These are phyloP conservation scores for Trichoderma atrobrunneum DNA, from an alignment of 2,329 filamentous ascomycete species.

Conservation along the genomic window DNA sequence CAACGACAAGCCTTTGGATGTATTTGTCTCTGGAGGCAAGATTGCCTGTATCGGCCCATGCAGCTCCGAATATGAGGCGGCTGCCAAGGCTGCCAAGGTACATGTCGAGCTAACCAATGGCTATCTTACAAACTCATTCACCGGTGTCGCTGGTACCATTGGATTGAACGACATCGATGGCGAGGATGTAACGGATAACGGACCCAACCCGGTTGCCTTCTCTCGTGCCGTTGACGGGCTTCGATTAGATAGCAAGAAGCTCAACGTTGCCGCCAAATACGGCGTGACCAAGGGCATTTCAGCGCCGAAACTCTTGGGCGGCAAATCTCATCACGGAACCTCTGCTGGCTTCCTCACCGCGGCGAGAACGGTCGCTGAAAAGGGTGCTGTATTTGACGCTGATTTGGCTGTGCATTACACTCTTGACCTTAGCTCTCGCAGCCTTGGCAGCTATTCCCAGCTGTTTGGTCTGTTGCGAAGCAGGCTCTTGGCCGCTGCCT, in stretches of 20 bases:
- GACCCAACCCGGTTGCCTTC: slow-evolving; percentile 46
- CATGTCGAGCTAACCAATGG: slow-evolving; percentile 55
- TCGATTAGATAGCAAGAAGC: slow-evolving; percentile 54
- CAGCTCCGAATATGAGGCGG: slow-evolving; percentile 39
- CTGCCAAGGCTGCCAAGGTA: slow-evolving; percentile 36
- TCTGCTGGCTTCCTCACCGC: slow-evolving; percentile 58
- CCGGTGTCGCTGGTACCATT: slow-evolving; percentile 57
- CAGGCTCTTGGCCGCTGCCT: slow-evolving; percentile 53
- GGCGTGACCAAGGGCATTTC: slow-evolving; percentile 60
- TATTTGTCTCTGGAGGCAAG: slow-evolving; percentile 51
- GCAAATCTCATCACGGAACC: slow-evolving; percentile 51
- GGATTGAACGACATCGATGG: slow-evolving; percentile 63
- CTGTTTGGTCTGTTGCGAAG: slow-evolving; percentile 50
- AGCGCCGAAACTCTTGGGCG: slow-evolving; percentile 47
- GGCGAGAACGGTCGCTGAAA: slow-evolving; percentile 44
- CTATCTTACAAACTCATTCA: slow-evolving; percentile 58
- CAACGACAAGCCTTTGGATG: slow-evolving; percentile 41
- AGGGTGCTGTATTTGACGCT: slow-evolving; percentile 50
- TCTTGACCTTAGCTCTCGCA: slow-evolving; percentile 40
- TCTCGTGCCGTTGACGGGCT: slow-evolving; percentile 59
- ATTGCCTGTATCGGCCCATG: slow-evolving; percentile 58
- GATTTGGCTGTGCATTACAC: slow-evolving; percentile 60
- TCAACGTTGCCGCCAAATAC: slow-evolving; percentile 50
- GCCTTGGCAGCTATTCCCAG: slow-evolving; percentile 52
- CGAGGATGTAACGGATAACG: slow-evolving; percentile 55